Percentiles rank a stretch among this genome's conserved stretches.
Evolutionary conservation across 164 flowering plant genomes (phyloP).

Genomic region (Annona squamosa): DNA sequence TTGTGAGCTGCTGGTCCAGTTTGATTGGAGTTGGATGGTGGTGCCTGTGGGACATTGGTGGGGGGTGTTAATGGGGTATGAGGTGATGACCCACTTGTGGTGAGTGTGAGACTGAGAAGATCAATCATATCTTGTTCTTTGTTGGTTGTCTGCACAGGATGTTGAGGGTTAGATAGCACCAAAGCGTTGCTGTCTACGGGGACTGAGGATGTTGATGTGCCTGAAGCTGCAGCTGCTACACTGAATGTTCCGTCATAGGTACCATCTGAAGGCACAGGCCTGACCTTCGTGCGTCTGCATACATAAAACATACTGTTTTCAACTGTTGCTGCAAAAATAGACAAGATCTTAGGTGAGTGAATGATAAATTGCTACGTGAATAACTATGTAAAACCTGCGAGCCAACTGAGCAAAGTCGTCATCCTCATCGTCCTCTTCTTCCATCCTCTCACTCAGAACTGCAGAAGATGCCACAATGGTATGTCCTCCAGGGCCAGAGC

Average conservation of each 20-base stretch:
- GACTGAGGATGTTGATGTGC: constrained; percentile 7
- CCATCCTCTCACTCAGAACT: constrained; percentile 25
- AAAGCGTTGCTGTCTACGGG: constrained; percentile 38
- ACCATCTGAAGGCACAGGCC: constrained; percentile 23
- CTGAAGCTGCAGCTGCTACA: constrained; percentile 12
- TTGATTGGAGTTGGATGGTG: constrained; percentile 28
- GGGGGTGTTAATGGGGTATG: constrained; percentile 11
- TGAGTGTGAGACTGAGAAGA: constrained; percentile 66
- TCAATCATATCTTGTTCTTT: constrained; percentile 83
- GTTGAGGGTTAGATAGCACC: constrained; percentile 51
- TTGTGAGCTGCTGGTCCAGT: constrained; percentile 28
- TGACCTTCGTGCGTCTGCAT: constrained; percentile 60
- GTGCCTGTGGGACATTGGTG: constrained; percentile 11
- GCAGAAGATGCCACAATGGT: constrained; percentile 13
- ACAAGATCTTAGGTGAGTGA: too few species aligned
- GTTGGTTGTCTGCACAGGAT: constrained; percentile 38
- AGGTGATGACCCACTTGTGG: constrained; percentile 45
- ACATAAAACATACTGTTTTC: constrained; percentile 3
- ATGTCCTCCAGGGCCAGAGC: constrained; percentile 24
- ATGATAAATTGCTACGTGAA: background rate
- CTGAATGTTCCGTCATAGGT: constrained; percentile 14
- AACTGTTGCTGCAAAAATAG: too few species aligned
- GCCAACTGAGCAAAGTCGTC: constrained; percentile 88
- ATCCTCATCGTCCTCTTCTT: constrained; percentile 74
- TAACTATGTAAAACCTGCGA: constrained; percentile 47